Evolutionary conservation across 768 basidiomycete species (phyloP), one percentile per base, ranked within the genome.

Genomic region (Suillus clintonianus): DNA sequence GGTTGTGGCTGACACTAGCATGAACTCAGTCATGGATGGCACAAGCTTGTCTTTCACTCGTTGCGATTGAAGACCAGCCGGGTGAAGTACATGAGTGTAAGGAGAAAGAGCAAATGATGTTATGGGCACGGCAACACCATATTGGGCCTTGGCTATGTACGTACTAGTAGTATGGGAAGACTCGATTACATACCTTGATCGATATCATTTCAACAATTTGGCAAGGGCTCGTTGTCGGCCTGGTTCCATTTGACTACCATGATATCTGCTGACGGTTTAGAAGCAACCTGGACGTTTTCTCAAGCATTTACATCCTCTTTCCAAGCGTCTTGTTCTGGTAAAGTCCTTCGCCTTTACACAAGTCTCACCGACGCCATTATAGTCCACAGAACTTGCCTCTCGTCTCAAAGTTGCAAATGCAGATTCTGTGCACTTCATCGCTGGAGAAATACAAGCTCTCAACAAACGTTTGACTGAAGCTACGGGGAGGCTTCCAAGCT

Each of bases 401-500:
- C 84, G 81, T 39, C 69, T 89, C 45, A 78, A 83, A 30, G 66
- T 74, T 36, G 63, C 72, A n/a, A 60, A 78, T 9, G 65, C 74
- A 36, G 79, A 80, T n/a, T 69, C 64, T 15, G 45, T 87, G 4
- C 80, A 83, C 61, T 76, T 72, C 19, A 66, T 90, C 9, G 77
- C 86, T 4, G 64, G 78, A 10, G 84, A 85, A 47, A 73, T 89
- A 22, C 83, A 87, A 4, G 85, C 83, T 64, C 73, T 92, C 50
- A 80, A 85, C 50, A 93, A 88, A 69, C 79, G 79, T 27, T 80
- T 94, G 19, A 78, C 81, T 7, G 89, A 88, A 71, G 90, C 88
- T 6, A 86, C 84, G 10, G 82, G 83, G 8, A 85, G 82, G 62
- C 76, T 94, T 51, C 89, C 91, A 5, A 79, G 82, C 43, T 92